These are phyloP conservation scores for Quercus dentata DNA, from an alignment of 306 rosid species.

Conservation along the genomic window DNA sequence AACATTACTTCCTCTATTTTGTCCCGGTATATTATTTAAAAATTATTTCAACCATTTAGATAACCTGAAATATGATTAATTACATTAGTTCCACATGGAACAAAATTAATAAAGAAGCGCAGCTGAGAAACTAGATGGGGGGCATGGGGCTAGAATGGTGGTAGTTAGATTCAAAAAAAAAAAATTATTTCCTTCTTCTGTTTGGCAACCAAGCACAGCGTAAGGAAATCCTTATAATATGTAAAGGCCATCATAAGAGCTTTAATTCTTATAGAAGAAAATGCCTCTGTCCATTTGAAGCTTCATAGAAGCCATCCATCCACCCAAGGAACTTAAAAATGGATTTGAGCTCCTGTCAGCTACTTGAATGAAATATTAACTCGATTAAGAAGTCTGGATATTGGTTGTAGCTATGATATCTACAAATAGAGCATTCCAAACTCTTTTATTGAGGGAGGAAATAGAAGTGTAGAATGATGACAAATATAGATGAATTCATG, in stretches of 20 bases:
- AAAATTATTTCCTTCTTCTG: not conserved
- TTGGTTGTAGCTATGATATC: not conserved
- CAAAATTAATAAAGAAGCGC: not conserved
- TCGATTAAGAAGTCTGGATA: not conserved
- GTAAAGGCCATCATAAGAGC: not conserved
- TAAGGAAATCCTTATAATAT: not conserved
- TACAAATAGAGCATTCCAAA: not conserved
- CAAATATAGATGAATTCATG: not conserved
- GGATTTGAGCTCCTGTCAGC: not conserved
- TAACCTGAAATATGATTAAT: not conserved
- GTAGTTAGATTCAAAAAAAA: not conserved
- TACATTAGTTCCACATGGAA: not conserved
- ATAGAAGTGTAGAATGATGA: not conserved
- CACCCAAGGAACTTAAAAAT: not conserved
- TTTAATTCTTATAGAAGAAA: not conserved
- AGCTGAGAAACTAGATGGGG: not conserved
- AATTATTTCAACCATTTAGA: not conserved
- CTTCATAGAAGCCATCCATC: not conserved
- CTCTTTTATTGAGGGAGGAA: not conserved
- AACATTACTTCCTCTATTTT: not conserved
- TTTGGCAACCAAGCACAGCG: not conserved
- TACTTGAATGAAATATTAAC: not conserved
- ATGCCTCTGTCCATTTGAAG: not conserved
- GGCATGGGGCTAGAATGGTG: not conserved
- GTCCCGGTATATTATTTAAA: not conserved